phyloP scores from a whole-genome alignment of 2,329 filamentous ascomycete species.

The Cladosporium sp. region DNA sequence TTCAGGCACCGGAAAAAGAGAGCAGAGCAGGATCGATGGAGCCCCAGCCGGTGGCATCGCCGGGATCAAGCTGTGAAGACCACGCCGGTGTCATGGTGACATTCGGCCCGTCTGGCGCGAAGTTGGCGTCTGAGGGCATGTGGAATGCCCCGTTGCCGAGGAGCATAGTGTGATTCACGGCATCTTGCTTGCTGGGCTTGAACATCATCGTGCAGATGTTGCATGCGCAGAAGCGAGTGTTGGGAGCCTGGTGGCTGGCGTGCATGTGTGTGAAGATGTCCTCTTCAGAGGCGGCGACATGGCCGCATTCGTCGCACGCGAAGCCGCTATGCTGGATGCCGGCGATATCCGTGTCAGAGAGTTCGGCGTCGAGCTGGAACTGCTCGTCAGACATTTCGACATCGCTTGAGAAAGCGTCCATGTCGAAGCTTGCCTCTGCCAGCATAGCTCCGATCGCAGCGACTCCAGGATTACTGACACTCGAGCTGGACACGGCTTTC shows the following conservation, averaged over 20 bases:
- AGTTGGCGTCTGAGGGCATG: background rate
- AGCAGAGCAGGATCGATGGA: background rate
- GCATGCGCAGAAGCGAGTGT: conserved; percentile 10
- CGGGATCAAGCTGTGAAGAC: background rate
- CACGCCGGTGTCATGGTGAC: background rate
- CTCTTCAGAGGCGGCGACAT: background rate
- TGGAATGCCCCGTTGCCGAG: background rate
- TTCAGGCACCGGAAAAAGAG: background rate
- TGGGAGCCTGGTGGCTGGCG: background rate
- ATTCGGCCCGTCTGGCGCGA: background rate
- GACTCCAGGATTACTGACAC: background rate
- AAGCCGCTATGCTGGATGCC: background rate
- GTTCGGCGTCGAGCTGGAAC: background rate
- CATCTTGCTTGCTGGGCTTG: background rate
- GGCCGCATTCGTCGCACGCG: background rate
- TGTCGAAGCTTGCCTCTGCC: background rate
- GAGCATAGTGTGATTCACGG: background rate
- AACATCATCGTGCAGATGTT: background rate
- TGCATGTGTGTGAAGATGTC: conserved; percentile 16
- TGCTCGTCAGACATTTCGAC: background rate
- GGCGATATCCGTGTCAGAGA: background rate
- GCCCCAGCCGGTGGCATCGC: background rate
- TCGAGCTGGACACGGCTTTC: background rate
- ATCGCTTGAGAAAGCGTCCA: background rate
- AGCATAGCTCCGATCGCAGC: background rate